These are phyloP conservation scores for Cutaneotrichosporon sp. DNA, from an alignment of 1,284 basidiomycete genomes.

Conservation along the genomic window DNA sequence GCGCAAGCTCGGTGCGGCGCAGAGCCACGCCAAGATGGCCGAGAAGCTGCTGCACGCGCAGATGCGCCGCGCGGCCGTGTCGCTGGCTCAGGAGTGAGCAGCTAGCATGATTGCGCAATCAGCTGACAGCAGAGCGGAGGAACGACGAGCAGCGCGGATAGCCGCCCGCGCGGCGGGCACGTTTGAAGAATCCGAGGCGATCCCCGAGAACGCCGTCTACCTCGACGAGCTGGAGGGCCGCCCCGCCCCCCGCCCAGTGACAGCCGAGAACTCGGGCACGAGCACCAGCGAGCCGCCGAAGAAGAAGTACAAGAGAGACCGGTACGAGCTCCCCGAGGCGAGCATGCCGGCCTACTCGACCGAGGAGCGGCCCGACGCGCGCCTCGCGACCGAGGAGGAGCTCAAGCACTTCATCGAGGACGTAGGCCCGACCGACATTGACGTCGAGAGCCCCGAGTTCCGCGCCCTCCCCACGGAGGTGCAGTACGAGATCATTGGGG, in stretches of 20 bases:
- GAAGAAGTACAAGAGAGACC: constrained; percentile 62
- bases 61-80: constrained; percentile 84
- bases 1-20: constrained; percentile 82
- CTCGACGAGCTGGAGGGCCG: constrained; percentile 74
- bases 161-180: constrained; percentile 18
- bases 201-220: constrained; percentile 74
- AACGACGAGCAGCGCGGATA: constrained; percentile 37
- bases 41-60: constrained; percentile 93
- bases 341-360: constrained; percentile 57
- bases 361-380: constrained; percentile 71
- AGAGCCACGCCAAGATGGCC: constrained; percentile 78
- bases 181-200: constrained; percentile 49
- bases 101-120: not conserved
- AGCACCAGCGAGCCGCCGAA: constrained; percentile 18
- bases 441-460: constrained; percentile 79
- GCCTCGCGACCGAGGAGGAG: constrained; percentile 91
- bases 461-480: constrained; percentile 90
- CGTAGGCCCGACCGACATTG: constrained; percentile 89
- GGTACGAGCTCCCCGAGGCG: constrained; percentile 73
- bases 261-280: not conserved
- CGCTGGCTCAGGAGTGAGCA: constrained; percentile 62
- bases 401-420: constrained; percentile 86
- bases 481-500: constrained; percentile 98
- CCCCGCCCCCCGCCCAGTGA: constrained; percentile 24
- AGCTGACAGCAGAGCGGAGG: constrained; percentile 19